Conservation (phyloP, 768 basidiomycete genomes). For the Boletales sp. region DNA sequence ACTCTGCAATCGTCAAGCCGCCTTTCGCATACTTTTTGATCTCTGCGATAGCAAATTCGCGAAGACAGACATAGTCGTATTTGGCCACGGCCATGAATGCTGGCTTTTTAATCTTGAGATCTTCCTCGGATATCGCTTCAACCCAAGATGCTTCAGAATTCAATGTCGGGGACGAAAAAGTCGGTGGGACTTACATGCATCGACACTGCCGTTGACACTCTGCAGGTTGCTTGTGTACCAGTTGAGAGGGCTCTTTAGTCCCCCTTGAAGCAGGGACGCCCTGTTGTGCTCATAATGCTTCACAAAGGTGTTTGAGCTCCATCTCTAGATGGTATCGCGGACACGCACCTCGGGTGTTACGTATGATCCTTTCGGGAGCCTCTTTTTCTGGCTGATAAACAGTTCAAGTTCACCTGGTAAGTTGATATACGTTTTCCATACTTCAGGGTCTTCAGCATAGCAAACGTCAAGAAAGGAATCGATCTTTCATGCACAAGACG, state of each 20-base stretch:
- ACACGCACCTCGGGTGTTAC: slow-evolving; percentile 30
- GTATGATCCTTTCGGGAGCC: slow-evolving; percentile 27
- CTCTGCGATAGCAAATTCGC: slow-evolving; percentile 17
- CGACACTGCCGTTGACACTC: slow-evolving; percentile 28
- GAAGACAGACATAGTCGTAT: slow-evolving; percentile 33
- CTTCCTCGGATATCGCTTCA: slow-evolving; percentile 21
- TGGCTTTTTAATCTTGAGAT: slow-evolving; percentile 31
- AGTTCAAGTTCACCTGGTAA: slow-evolving; percentile 32
- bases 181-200: slow-evolving; percentile 20
- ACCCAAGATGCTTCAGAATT: neutral
- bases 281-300: slow-evolving; percentile 29
- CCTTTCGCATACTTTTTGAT: slow-evolving; percentile 28
- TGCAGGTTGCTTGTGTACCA: slow-evolving; percentile 35
- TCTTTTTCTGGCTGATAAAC: slow-evolving; percentile 23
- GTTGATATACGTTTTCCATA: slow-evolving; percentile 35
- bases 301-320: slow-evolving; percentile 1
- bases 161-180: neutral
- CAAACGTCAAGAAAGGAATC: slow-evolving; percentile 38
- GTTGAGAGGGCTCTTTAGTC: slow-evolving; percentile 33
- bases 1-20: slow-evolving; percentile 28
- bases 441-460: slow-evolving; percentile 32
- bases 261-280: slow-evolving; percentile 26
- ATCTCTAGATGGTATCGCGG: neutral
- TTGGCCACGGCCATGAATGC: slow-evolving; percentile 36
- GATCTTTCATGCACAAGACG: slow-evolving; percentile 19